Conservation (phyloP, 352 stramenopile genomes). For the Hyphochytrium catenoides region DNA sequence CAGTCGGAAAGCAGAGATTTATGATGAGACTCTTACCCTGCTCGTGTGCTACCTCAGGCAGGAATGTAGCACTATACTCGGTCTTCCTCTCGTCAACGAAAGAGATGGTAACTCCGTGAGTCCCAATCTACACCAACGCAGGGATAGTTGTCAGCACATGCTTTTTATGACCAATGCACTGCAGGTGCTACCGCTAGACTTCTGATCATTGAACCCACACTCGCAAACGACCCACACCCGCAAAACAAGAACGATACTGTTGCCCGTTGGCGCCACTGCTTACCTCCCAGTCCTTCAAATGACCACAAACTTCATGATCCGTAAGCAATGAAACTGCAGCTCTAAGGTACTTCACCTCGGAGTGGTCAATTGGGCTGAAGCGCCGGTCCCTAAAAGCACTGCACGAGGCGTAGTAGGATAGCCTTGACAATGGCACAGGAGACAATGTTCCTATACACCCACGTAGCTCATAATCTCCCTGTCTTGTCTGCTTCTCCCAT, state of each 20-base stretch:
- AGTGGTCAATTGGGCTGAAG: constrained; percentile 36
- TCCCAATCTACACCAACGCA: constrained; percentile 17
- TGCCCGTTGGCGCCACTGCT: background rate
- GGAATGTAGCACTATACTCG: constrained; percentile 39
- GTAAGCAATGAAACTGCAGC: constrained; percentile 54
- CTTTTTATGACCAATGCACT: too few relatives aligned
- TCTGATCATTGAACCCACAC: too few relatives aligned
- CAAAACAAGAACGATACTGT: background rate
- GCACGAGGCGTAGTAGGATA: constrained; percentile 55
- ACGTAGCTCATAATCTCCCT: constrained; percentile 18
- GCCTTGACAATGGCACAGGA: constrained; percentile 26
- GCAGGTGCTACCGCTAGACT: too few relatives aligned
- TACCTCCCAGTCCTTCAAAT: constrained; percentile 56
- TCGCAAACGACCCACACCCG: too few relatives aligned
- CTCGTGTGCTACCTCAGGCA: constrained; percentile 41
- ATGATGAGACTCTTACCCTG: too few relatives aligned
- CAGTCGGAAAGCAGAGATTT: too few relatives aligned
- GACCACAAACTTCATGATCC: constrained; percentile 36
- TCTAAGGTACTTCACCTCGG: constrained; percentile 30
- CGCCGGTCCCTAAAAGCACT: constrained; percentile 40
- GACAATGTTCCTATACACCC: constrained; percentile 49
- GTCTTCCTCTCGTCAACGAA: constrained; percentile 23
- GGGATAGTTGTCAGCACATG: background rate
- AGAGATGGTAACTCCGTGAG: constrained; percentile 50
- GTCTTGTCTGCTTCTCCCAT: constrained; percentile 24